Percentiles rank a stretch among this genome's conserved stretches.
phyloP scores from a whole-genome alignment of 257 asterid genomes.

The Scutellaria minor region DNA sequence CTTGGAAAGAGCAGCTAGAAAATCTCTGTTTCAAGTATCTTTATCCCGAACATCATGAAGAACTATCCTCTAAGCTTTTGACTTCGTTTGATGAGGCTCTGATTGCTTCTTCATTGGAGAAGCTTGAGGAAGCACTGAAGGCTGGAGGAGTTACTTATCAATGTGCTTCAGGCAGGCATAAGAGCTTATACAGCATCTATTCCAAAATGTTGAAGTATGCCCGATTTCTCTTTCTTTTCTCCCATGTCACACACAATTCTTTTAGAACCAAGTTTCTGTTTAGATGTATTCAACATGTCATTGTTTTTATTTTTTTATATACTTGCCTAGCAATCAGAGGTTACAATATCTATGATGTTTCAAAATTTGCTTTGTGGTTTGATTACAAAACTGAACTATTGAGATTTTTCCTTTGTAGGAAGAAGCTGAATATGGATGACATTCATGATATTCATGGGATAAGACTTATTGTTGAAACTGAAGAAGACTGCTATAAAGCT shows the following conservation, averaged over 20 bases:
- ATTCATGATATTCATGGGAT: slow-evolving; percentile 93
- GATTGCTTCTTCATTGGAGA: slow-evolving; percentile 68
- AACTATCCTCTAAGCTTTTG: slow-evolving; percentile 68
- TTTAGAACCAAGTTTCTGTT: background rate
- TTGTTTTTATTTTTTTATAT: background rate
- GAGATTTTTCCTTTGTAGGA: slow-evolving; percentile 52
- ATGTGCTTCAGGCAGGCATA: slow-evolving; percentile 78
- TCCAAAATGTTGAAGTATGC: slow-evolving; percentile 87
- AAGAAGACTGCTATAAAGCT: slow-evolving; percentile 93
- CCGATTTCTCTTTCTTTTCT: slow-evolving; percentile 7
- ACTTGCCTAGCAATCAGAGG: background rate
- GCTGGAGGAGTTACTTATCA: slow-evolving; percentile 60
- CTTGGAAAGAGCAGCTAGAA: slow-evolving; percentile 95
- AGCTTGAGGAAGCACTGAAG: slow-evolving; percentile 70
- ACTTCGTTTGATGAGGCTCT: slow-evolving; percentile 69
- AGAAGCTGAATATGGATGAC: slow-evolving; percentile 85
- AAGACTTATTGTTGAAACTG: slow-evolving; percentile 81
- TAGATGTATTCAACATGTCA: background rate
- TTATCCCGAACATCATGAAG: slow-evolving; percentile 74
- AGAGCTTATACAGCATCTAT: slow-evolving; percentile 90
- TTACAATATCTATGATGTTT: background rate
- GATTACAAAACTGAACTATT: slow-evolving; percentile 23
- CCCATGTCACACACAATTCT: background rate
- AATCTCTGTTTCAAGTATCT: slow-evolving; percentile 82
- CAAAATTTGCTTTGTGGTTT: slow-evolving; percentile 9